Base-by-base conservation (phyloP, 2,329 filamentous ascomycete species). In the Penicillium sp. region DNA sequence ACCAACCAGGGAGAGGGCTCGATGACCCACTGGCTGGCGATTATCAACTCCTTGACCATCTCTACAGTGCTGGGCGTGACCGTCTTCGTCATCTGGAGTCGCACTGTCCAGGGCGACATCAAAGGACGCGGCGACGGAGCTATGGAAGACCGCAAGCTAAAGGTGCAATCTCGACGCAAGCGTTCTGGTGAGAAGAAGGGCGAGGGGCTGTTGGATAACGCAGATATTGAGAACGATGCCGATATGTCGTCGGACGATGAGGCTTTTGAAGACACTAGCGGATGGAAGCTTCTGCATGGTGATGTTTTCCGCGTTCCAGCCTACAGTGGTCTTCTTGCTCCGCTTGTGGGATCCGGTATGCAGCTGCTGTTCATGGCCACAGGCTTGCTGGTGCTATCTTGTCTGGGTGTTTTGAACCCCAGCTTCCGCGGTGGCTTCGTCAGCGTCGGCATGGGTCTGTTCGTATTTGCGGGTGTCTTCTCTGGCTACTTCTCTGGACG, bases 381-480 rank as follows among this genome's bases (percentile, higher is more conserved):
- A 41, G 90, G 90, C 1, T 81, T 96, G 4, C 82, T 94, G 11
- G 72, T 88, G 4, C 81, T 94, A 28, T 90, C 89, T 71, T 90
- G 89, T 58, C 76, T 95, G 35, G 92, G 92, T 5, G 76, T 96
- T 2, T 76, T 96, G 57, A 96, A 96, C 70, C 92, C 92, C 2
- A 92, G 89, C 73, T 95, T 92, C 81, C 88, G 92, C n/a, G 92
- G 92, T 59, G 91, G 92, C 0, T 96, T 96, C 75, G 84, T 95
- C 72, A 94, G 90, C 69, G 90, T 95, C 42, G 91, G 90, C 6
- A 82, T 93, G 28, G 91, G 90, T 1, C 82, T 96, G 20, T 96
- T 96, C 74, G 83, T 96, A 57, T 88, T 95, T 67, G 91, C 91
- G 1, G 91, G 92, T 10, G 72, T 91, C 5, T 92, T 95, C 74